phyloP scores from a whole-genome alignment of 495 filamentous ascomycete species.

The Friedmanniomyces simplex region DNA sequence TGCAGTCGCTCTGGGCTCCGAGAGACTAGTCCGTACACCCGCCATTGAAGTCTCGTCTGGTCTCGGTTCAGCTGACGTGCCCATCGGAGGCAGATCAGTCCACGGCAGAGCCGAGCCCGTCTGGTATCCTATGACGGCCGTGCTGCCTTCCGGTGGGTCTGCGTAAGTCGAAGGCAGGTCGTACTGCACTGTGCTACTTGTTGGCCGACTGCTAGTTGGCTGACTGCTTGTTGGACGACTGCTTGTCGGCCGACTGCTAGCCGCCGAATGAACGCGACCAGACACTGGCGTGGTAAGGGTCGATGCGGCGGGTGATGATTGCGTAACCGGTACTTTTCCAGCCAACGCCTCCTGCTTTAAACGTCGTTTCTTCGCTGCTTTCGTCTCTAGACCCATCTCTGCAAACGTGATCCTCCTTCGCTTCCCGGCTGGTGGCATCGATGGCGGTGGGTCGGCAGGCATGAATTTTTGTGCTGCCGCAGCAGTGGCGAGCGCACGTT shows the following conservation, averaged over 20 bases:
- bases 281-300: background rate
- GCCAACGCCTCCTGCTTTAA: background rate
- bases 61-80: too few species aligned
- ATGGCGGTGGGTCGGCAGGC: background rate
- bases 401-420: background rate
- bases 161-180: background rate
- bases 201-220: too few species aligned
- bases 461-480: background rate
- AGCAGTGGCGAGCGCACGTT: background rate
- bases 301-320: background rate
- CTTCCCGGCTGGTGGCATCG: background rate
- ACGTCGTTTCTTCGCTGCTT: background rate
- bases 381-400: background rate
- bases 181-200: background rate
- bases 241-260: background rate
- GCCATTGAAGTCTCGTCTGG: too few species aligned
- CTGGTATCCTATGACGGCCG: background rate
- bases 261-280: background rate
- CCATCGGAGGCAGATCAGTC: background rate
- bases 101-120: background rate
- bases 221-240: too few species aligned
- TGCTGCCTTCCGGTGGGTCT: background rate
- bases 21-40: too few species aligned
- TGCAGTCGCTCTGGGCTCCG: background rate
- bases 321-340: background rate